Evolutionary conservation across 2,329 filamentous ascomycete species (phyloP).

Genomic region (Calonectria ilicicola): DNA sequence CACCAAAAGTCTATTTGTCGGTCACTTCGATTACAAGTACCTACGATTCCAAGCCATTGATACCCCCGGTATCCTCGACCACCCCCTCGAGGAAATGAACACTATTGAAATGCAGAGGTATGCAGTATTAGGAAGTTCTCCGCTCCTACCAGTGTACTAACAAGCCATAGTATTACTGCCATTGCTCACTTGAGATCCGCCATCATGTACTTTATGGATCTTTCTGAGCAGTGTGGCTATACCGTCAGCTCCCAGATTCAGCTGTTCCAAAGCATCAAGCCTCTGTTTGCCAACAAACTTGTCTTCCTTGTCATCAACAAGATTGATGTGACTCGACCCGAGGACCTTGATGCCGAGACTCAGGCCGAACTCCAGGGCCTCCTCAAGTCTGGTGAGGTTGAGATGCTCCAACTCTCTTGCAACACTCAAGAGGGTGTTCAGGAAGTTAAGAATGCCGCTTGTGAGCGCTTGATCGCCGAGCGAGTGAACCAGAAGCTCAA

Average conservation of each 20-base stretch:
- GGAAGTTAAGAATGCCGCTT: constrained; percentile 93
- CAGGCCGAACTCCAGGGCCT: constrained; percentile 83
- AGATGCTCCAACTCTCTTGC: constrained; percentile 93
- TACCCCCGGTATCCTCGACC: constrained; percentile 97
- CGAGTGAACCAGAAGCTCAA: constrained; percentile 96
- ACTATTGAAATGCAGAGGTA: constrained; percentile 95
- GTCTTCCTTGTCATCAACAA: constrained; percentile 99
- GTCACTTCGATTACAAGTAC: constrained; percentile 94
- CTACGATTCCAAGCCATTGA: constrained; percentile 81
- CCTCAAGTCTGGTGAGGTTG: constrained; percentile 88
- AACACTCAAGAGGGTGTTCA: constrained; percentile 95
- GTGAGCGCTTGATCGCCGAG: constrained; percentile 92
- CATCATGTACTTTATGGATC: constrained; percentile 98
- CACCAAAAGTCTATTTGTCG: constrained; percentile 96
- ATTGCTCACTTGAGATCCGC: constrained; percentile 96
- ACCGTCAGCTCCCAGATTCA: constrained; percentile 92
- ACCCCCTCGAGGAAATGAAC: constrained; percentile 99
- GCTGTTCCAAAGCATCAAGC: constrained; percentile 96
- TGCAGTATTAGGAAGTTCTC: background rate
- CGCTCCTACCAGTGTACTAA: background rate
- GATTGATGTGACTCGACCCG: constrained; percentile 90
- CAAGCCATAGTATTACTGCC: constrained; percentile 78
- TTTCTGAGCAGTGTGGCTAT: constrained; percentile 97
- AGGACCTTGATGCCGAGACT: constrained; percentile 84
- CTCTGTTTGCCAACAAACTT: constrained; percentile 95